Evolutionary conservation across 495 filamentous ascomycete species (phyloP).

Genomic region (Tuber umbilicatum): DNA sequence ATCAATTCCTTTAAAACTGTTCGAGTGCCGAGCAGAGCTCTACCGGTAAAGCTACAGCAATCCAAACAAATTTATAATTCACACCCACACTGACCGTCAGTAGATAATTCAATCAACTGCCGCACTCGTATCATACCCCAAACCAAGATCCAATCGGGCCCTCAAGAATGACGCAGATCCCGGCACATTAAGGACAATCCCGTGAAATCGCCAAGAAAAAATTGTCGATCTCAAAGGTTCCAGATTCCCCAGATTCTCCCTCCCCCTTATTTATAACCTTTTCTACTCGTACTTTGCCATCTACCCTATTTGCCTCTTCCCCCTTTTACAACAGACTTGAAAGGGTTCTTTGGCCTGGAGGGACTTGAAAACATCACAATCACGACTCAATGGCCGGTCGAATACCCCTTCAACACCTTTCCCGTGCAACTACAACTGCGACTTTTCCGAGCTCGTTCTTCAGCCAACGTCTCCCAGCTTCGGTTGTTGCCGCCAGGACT

Average conservation of each 20-base stretch:
- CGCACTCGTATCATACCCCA: too few relatives aligned
- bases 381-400: constrained; percentile 17
- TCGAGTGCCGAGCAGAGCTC: not conserved
- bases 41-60: not conserved
- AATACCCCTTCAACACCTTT: constrained; percentile 24
- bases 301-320: not conserved
- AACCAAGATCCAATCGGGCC: not conserved
- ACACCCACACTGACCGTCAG: not conserved
- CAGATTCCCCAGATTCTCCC: not conserved
- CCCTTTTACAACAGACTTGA: not conserved
- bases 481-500: constrained; percentile 15
- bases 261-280: not conserved
- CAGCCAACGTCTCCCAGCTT: constrained; percentile 12
- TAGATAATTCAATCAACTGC: not conserved
- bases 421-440: constrained; percentile 2
- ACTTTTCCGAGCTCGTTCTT: constrained; percentile 31
- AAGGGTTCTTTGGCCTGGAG: not conserved
- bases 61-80: not conserved
- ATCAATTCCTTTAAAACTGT: not conserved
- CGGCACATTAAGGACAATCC: not conserved
- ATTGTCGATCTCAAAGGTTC: not conserved
- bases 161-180: not conserved
- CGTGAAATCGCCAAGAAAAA: constrained; percentile 4
- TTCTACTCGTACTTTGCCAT: not conserved
- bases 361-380: not conserved